phyloP scores from a whole-genome alignment of 2,329 filamentous ascomycete genomes.

The Macroventuria anomochaeta region DNA sequence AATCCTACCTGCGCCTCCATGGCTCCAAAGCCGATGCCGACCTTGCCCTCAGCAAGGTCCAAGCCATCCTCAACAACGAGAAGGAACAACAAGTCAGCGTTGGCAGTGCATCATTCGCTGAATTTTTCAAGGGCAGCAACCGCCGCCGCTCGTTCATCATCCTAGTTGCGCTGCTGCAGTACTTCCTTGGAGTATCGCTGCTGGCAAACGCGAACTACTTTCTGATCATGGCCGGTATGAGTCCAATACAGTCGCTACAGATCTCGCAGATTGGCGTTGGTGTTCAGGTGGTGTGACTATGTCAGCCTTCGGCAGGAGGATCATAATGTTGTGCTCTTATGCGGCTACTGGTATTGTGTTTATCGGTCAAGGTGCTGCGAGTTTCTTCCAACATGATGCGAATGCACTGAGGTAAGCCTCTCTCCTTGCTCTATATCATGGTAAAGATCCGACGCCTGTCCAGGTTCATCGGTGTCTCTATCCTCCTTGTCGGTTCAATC shows the following conservation, averaged over 20 bases:
- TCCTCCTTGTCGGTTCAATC: neutral
- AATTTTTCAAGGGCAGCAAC: slow-evolving; percentile 82
- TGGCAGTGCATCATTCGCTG: slow-evolving; percentile 39
- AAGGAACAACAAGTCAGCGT: neutral
- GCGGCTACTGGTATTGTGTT: slow-evolving; percentile 8
- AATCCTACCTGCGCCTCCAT: slow-evolving; percentile 4
- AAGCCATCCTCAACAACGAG: slow-evolving; percentile 10
- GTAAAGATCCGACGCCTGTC: neutral
- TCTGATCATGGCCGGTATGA: slow-evolving; percentile 16
- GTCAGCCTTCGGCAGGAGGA: slow-evolving; percentile 3
- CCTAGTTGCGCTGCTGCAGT: slow-evolving; percentile 13
- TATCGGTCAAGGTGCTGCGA: slow-evolving; percentile 1
- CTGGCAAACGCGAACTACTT: slow-evolving; percentile 14
- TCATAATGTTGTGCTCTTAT: slow-evolving; percentile 4
- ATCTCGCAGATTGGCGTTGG: slow-evolving; percentile 10
- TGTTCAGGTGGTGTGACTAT: slow-evolving; percentile 9
- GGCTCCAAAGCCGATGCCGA: slow-evolving; percentile 8
- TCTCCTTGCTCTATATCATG: neutral
- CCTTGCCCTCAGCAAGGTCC: slow-evolving; percentile 7
- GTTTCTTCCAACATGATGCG: slow-evolving; percentile 3
- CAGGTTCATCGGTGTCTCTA: neutral
- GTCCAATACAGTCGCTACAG: slow-evolving; percentile 9
- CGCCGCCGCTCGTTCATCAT: slow-evolving; percentile 72
- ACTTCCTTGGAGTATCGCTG: slow-evolving; percentile 12
- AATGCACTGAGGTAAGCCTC: neutral